These are phyloP conservation scores for Aspergillus novoparasiticus DNA, from an alignment of 2,329 filamentous ascomycete genomes.

Conservation along the genomic window DNA sequence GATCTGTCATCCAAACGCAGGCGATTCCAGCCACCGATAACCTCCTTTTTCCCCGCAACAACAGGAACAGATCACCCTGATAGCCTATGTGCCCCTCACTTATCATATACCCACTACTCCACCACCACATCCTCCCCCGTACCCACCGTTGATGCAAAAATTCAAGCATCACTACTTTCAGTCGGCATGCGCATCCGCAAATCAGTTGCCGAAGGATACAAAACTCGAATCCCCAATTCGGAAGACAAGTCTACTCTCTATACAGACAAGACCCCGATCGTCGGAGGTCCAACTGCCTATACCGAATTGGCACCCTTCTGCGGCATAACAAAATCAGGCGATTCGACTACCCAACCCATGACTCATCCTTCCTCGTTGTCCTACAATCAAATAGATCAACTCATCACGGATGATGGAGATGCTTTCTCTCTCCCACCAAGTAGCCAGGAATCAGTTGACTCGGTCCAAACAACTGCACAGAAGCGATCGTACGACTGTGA, in stretches of 20 bases:
- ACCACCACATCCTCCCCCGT: constrained; percentile 42
- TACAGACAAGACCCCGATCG: constrained; percentile 8
- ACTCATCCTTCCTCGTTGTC: not conserved
- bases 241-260: constrained; percentile 18
- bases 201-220: constrained; percentile 90
- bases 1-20: constrained; percentile 43
- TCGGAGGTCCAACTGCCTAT: constrained; percentile 25
- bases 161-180: constrained; percentile 82
- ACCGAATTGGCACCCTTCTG: constrained; percentile 78
- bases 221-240: constrained; percentile 57
- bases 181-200: constrained; percentile 96
- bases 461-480: constrained; percentile 32
- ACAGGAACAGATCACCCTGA: constrained; percentile 9
- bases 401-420: constrained; percentile 40
- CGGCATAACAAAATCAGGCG: constrained; percentile 75
- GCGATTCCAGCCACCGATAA: constrained; percentile 49
- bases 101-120: constrained; percentile 45
- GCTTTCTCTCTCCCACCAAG: constrained; percentile 43
- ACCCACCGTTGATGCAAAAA: constrained; percentile 61
- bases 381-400: constrained; percentile 21
- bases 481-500: constrained; percentile 48
- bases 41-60: constrained; percentile 38
- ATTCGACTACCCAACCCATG: constrained; percentile 34
- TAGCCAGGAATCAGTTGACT: constrained; percentile 40
- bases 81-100: constrained; percentile 17